phyloP scores from a whole-genome alignment of 805 yeast genomes.

The Kodamaea leandrae region DNA sequence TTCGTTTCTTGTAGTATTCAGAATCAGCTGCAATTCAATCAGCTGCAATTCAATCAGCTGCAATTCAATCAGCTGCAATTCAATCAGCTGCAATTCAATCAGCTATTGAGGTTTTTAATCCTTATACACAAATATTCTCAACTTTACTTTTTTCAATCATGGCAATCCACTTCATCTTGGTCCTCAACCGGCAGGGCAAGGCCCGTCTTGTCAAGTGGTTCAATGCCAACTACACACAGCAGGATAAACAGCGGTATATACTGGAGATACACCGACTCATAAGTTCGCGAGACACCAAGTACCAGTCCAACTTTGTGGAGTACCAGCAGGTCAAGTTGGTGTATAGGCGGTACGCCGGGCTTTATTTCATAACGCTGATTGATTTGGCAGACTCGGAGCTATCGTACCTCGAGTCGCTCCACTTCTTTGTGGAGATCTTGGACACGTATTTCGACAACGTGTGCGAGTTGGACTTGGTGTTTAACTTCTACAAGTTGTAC shows the following conservation, averaged over 20 bases:
- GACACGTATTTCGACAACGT: slow-evolving; percentile 87
- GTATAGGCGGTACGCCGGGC: slow-evolving; percentile 87
- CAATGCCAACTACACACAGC: slow-evolving; percentile 27
- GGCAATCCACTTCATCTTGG: slow-evolving; percentile 77
- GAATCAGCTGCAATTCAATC: too few relatives aligned
- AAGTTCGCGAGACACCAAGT: slow-evolving; percentile 77
- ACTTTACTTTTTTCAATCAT: too few relatives aligned
- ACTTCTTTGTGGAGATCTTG: slow-evolving; percentile 81
- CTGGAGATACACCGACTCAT: slow-evolving; percentile 75
- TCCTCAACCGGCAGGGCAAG: slow-evolving; percentile 92
- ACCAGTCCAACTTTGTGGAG: slow-evolving; percentile 80
- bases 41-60: too few relatives aligned
- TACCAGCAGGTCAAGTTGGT: slow-evolving; percentile 59
- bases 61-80: too few relatives aligned
- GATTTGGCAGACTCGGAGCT: slow-evolving; percentile 81
- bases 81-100: too few relatives aligned
- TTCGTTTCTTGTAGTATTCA: too few relatives aligned
- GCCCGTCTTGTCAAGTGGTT: slow-evolving; percentile 84
- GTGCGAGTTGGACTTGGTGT: slow-evolving; percentile 90
- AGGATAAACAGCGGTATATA: slow-evolving; percentile 39
- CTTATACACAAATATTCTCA: too few relatives aligned
- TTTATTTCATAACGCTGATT: slow-evolving; percentile 81
- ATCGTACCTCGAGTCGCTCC: slow-evolving; percentile 77
- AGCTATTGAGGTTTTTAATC: too few relatives aligned
- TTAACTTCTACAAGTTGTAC: slow-evolving; percentile 84